These are phyloP conservation scores for Coffea humblotiana DNA, from an alignment of 305 asterid genomes.

Conservation along the genomic window DNA sequence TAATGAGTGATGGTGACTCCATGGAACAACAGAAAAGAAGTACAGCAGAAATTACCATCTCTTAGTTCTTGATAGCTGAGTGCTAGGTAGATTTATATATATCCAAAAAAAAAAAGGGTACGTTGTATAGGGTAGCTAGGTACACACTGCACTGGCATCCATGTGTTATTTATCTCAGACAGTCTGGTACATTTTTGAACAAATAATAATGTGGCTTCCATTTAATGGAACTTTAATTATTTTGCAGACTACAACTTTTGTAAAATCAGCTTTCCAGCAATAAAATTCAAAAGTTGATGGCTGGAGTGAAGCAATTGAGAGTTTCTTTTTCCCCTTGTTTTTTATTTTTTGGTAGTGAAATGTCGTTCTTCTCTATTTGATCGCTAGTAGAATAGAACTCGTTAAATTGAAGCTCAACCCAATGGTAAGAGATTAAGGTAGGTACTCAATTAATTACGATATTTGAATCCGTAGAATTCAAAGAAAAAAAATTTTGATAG, in stretches of 20 bases:
- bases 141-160: neutral
- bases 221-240: neutral
- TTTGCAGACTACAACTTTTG: neutral
- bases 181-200: constrained; percentile 4
- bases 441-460: too few relatives aligned
- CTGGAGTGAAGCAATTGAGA: neutral
- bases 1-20: neutral
- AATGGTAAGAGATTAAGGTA: too few relatives aligned
- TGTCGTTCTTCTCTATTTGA: too few relatives aligned
- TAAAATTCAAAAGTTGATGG: constrained; percentile 1
- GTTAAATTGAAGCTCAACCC: neutral
- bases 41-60: neutral
- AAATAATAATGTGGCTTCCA: constrained; percentile 9
- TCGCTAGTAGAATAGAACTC: neutral
- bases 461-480: neutral
- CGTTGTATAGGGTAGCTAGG: constrained; percentile 1
- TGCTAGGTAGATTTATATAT: neutral
- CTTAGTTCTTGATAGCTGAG: neutral
- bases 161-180: neutral
- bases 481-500: neutral
- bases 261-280: neutral
- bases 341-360: neutral
- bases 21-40: neutral
- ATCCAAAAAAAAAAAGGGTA: neutral
- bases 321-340: too few relatives aligned